Percentiles rank a stretch among this genome's conserved stretches.
phyloP scores from a whole-genome alignment of 495 filamentous ascomycete genomes.

The Penicillium pulvis region DNA sequence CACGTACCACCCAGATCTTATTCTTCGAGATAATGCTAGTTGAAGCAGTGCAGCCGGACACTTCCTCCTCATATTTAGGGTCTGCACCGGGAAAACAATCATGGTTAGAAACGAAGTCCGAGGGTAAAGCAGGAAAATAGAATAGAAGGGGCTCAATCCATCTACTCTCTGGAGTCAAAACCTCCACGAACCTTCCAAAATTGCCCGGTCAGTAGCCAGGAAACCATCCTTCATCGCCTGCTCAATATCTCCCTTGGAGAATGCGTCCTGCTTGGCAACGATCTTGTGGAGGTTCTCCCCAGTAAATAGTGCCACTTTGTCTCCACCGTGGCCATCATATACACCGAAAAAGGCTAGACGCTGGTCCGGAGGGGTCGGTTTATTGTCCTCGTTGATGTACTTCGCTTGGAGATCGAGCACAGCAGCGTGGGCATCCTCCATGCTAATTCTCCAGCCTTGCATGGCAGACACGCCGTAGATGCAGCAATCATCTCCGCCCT shows the following conservation, averaged over 20 bases:
- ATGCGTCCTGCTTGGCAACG: slow-evolving; percentile 88
- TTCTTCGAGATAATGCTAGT: slow-evolving; percentile 83
- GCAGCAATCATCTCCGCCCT: slow-evolving; percentile 90
- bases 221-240: slow-evolving; percentile 98
- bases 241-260: slow-evolving; percentile 87
- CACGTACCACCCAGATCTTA: slow-evolving; percentile 91
- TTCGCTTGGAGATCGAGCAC: slow-evolving; percentile 82
- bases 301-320: slow-evolving; percentile 91
- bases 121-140: neutral
- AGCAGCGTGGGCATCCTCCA: slow-evolving; percentile 94
- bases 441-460: slow-evolving; percentile 99
- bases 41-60: slow-evolving; percentile 95
- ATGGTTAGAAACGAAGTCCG: slow-evolving; percentile 4
- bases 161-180: slow-evolving; percentile 3
- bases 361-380: slow-evolving; percentile 62
- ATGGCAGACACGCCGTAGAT: slow-evolving; percentile 94
- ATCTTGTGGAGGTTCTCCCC: slow-evolving; percentile 94
- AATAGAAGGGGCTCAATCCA: neutral
- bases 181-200: slow-evolving; percentile 76
- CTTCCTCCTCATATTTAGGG: slow-evolving; percentile 94
- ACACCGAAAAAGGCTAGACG: slow-evolving; percentile 96
- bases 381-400: slow-evolving; percentile 54
- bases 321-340: slow-evolving; percentile 96
- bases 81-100: slow-evolving; percentile 54
- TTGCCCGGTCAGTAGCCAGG: slow-evolving; percentile 91